Evolutionary conservation across 306 rosid genomes (phyloP).

Genomic region (Urtica urens): DNA sequence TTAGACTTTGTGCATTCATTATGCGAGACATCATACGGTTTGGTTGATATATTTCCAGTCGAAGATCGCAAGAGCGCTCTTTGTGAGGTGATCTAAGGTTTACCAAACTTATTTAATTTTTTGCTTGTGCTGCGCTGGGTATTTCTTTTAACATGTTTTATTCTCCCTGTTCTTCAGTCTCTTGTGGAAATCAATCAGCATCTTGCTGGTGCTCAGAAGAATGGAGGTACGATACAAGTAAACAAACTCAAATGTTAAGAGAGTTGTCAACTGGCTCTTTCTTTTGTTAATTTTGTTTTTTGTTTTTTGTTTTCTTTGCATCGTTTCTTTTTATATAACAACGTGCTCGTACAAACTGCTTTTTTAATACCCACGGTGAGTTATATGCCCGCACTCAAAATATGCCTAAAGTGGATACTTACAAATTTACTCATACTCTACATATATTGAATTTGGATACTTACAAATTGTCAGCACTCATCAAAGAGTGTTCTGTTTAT

Average conservation of each 20-base stretch:
- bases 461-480: not conserved
- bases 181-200: conserved; percentile 72
- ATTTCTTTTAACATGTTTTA: conserved; percentile 24
- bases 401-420: no score
- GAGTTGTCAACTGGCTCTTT: no score
- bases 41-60: conserved; percentile 92
- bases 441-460: not conserved
- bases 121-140: not conserved
- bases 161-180: conserved; percentile 44
- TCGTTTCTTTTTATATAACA: no score
- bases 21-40: conserved; percentile 88
- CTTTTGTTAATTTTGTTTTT: no score
- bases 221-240: conserved; percentile 52
- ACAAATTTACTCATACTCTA: no score
- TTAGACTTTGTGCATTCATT: conserved; percentile 85
- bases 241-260: no score
- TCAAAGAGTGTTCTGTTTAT: not conserved
- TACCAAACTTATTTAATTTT: conserved; percentile 14
- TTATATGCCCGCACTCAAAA: no score
- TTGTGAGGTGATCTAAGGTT: conserved; percentile 54
- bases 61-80: conserved; percentile 98
- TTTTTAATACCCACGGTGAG: no score
- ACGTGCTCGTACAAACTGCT: no score
- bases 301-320: no score
- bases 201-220: conserved; percentile 59